Evolutionary conservation across 2,329 filamentous ascomycete genomes (phyloP), one percentile per base, ranked within the genome.

Genomic region (Penicillium sp.): DNA sequence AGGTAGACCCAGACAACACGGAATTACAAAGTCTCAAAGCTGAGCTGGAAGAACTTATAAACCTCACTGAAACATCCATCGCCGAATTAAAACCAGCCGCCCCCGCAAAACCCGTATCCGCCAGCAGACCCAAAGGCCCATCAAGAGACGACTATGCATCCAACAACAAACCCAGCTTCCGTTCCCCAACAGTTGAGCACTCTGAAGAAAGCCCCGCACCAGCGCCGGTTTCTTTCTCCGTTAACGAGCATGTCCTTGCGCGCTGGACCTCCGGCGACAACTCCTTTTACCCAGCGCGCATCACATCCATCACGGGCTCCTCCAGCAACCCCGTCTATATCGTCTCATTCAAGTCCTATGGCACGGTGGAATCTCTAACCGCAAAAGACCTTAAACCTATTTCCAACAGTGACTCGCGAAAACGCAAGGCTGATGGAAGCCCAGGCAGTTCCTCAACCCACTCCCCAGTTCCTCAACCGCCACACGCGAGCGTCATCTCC

Each of bases 281-380:
- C 73, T 86, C 86, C 26, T 97, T 93, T 80, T 98, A 98, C 80
- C 90, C 92, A 50, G 95, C 93, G 47, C 90, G 92, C 71, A 96
- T 99, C 77, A 94, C 92, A 56, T 93, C 91, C 56, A 93, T 97
- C 70, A 97, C 94, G 23, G 95, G 95, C 62, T 97, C 93, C 8
- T 89, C 90, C n/a, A 91, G 88, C 48, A 91, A 92, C 56, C 94
- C 93, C 41, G 91, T 97, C 66, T 99, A 97, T 76, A 90, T 92
- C 52, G 93, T 99, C 77, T 95, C 91, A 70, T 99, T 98, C 84
- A 94, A 96, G 80, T 91, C 88, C 71, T 98, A 98, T 80, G 75
- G 76, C 54, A 92, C 86, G 23, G 92, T 90, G 50, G 93, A 97
- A 78, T 95, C 91, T 38, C 80, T 96, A 64, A 87, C 89, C 63